Percentiles rank a stretch among this genome's conserved stretches.
Conservation (phyloP, 2,329 filamentous ascomycete species). For the Hymenoscyphus occultus region DNA sequence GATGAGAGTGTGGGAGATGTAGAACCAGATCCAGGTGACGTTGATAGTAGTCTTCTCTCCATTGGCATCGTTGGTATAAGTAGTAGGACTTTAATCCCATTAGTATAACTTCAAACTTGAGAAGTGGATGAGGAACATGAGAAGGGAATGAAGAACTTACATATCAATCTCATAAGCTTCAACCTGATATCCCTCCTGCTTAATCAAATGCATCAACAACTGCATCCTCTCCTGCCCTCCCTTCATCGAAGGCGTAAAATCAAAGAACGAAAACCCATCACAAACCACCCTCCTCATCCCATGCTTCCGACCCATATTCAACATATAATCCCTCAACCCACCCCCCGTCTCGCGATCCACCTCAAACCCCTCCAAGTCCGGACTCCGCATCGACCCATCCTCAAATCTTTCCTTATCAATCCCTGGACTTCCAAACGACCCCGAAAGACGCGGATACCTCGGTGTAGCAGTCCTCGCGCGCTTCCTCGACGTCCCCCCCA, state of each 20-base stretch:
- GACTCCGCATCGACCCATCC: background rate
- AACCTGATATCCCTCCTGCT: conserved; percentile 15
- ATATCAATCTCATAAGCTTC: conserved; percentile 31
- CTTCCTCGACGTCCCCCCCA: background rate
- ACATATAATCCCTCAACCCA: conserved; percentile 31
- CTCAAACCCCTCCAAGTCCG: conserved; percentile 2
- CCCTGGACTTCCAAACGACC: background rate
- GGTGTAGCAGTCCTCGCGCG: background rate
- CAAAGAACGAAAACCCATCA: conserved; percentile 30
- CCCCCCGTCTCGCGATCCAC: conserved; percentile 29
- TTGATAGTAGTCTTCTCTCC: conserved; percentile 5
- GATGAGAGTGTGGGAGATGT: conserved; percentile 22
- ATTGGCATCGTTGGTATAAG: conserved; percentile 11
- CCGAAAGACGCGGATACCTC: background rate
- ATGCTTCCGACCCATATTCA: conserved; percentile 21
- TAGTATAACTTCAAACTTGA: background rate
- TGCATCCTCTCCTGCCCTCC: conserved; percentile 19
- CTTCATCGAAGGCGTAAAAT: conserved; percentile 29
- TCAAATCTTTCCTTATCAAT: background rate
- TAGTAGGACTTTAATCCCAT: conserved; percentile 17
- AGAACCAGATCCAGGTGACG: conserved; percentile 31
- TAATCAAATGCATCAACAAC: conserved; percentile 25
- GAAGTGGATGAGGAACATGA: background rate
- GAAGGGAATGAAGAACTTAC: conserved; percentile 24
- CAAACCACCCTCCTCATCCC: conserved; percentile 24